A percentile compares a stretch with the other conserved stretches of the same genome.
phyloP scores from a whole-genome alignment of 2,329 filamentous ascomycete genomes.

The Cladobotryum protrusum region DNA sequence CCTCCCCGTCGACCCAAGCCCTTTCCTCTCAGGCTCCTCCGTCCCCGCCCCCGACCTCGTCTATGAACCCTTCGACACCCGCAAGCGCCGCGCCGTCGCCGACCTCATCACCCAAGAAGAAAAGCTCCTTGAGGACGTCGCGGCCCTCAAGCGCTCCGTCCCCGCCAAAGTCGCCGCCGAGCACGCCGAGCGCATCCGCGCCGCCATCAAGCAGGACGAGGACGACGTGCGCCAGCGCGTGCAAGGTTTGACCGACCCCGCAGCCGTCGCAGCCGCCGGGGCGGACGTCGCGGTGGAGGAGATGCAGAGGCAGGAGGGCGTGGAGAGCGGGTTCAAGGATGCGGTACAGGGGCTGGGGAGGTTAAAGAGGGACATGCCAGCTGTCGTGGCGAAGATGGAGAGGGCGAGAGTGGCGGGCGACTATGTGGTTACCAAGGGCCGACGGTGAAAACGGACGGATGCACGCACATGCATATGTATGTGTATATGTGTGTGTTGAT shows the following conservation, averaged over 20 bases:
- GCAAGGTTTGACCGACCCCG: slow-evolving; percentile 11
- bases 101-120: slow-evolving; percentile 57
- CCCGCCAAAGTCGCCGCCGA: slow-evolving; percentile 39
- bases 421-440: slow-evolving; percentile 40
- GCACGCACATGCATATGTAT: neutral
- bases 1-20: slow-evolving; percentile 38
- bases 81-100: slow-evolving; percentile 53
- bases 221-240: slow-evolving; percentile 31
- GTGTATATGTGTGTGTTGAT: neutral
- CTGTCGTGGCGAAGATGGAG: slow-evolving; percentile 59
- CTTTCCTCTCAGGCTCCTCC: slow-evolving; percentile 28
- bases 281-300: slow-evolving; percentile 25
- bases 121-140: slow-evolving; percentile 58
- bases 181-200: slow-evolving; percentile 35
- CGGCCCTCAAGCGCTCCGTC: slow-evolving; percentile 49
- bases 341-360: slow-evolving; percentile 46
- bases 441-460: neutral
- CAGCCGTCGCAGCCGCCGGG: slow-evolving; percentile 16
- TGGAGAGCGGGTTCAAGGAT: slow-evolving; percentile 40
- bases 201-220: slow-evolving; percentile 42
- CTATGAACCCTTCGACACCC: slow-evolving; percentile 56
- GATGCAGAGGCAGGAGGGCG: slow-evolving; percentile 37
- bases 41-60: slow-evolving; percentile 22
- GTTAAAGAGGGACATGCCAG: slow-evolving; percentile 55
- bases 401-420: slow-evolving; percentile 53